phyloP scores from a whole-genome alignment of 495 filamentous ascomycete genomes.

The Aspergillus egyptiacus region DNA sequence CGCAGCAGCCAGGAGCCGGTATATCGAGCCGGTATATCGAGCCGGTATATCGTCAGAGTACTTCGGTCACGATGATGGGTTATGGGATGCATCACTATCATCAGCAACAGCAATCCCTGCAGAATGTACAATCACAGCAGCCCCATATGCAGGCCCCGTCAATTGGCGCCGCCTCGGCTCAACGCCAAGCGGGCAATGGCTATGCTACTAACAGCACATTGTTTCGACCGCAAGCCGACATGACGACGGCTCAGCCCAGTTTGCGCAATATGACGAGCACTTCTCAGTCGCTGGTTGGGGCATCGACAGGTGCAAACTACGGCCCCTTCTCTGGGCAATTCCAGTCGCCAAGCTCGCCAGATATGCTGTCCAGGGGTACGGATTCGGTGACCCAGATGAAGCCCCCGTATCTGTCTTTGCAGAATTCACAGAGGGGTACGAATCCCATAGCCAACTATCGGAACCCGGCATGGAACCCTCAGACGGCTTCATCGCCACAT shows the following conservation, averaged over 20 bases:
- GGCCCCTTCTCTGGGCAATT: slow-evolving; percentile 32
- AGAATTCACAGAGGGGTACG: slow-evolving; percentile 32
- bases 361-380: slow-evolving; percentile 29
- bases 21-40: too few relatives aligned
- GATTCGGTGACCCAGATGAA: slow-evolving; percentile 29
- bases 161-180: slow-evolving; percentile 22
- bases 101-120: slow-evolving; percentile 25
- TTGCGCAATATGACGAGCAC: slow-evolving; percentile 36
- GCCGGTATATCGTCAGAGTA: slow-evolving; percentile 3
- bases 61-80: slow-evolving; percentile 20
- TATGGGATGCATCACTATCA: slow-evolving; percentile 34
- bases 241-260: slow-evolving; percentile 31
- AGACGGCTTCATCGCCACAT: slow-evolving; percentile 27
- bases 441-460: slow-evolving; percentile 33
- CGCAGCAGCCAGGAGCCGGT: neutral
- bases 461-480: slow-evolving; percentile 27
- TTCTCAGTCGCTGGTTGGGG: slow-evolving; percentile 30
- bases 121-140: slow-evolving; percentile 26
- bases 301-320: slow-evolving; percentile 28
- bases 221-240: slow-evolving; percentile 27
- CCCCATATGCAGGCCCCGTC: slow-evolving; percentile 28
- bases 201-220: slow-evolving; percentile 24
- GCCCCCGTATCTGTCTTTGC: slow-evolving; percentile 25
- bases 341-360: slow-evolving; percentile 29
- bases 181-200: slow-evolving; percentile 29